Evolutionary conservation across 768 basidiomycete species (phyloP), one percentile per base, ranked within the genome.

Genomic region (Tulasnella calospora): DNA sequence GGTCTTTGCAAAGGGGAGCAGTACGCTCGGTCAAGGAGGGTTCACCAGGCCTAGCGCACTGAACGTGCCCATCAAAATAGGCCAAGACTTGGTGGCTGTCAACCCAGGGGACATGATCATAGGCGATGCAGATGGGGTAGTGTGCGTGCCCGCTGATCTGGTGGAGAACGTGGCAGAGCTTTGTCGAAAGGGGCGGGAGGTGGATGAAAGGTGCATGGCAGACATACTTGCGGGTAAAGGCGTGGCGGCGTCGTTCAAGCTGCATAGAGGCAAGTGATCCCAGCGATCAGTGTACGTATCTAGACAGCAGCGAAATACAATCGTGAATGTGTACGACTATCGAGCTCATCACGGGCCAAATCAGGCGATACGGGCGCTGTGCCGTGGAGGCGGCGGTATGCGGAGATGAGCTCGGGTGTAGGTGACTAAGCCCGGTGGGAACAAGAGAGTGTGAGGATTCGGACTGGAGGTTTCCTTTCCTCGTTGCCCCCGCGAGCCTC

Each of bases 121-220:
- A n/a, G 94, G 91, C 35, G 96, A 98, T 83, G 88, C 90, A 78
- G 93, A 98, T 82, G 95, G 96, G 1, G 94, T 96, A 0, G 93
- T 98, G 3, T 93, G 91, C 81, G 88, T 97, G 36, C 91, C 94
- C 2, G 84, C 83, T 44, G 85, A 84, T 3, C 80, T 91, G 70
- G 87, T 89, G 46, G 84, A 84, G 23, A 83, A 88, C 78, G 94
- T 94, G 0, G 81, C 90, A 6, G 86, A 89, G 55, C 76, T 89
- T 33, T 94, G 92, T n/a, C 80, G 82, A 38, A 87, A 87, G 81
- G 90, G 89, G 21, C 86, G 88, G 81, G 88, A 89, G 72, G 84
- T 92, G 19, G 96, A 98, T 83, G 90, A 86, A 30, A 86, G 84
- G 78, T 94, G 94, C 78, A 88, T 92, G 87, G 83, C 84, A 78